Evolutionary conservation across 768 basidiomycete species (phyloP).

Genomic region (Rhizopogon vesiculosus): DNA sequence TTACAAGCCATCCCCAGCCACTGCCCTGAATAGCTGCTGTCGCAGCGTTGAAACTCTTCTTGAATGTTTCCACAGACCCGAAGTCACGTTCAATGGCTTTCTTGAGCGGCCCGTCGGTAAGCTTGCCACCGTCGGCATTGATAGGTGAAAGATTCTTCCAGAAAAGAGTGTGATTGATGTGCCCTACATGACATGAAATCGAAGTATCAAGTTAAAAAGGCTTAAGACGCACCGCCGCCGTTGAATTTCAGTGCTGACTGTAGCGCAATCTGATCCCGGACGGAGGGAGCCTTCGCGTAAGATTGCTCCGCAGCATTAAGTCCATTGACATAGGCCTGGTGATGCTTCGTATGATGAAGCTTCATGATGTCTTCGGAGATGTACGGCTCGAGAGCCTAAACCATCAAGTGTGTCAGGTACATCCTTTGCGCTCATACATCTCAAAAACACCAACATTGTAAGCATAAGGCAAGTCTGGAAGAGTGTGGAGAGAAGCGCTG

Average conservation of each 20-base stretch:
- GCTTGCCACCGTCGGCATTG: conserved; percentile 55
- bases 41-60: conserved; percentile 79
- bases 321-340: conserved; percentile 91
- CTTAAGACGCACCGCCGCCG: conserved; percentile 66
- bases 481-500: conserved; percentile 55
- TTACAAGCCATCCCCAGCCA: conserved; percentile 97
- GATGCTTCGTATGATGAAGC: conserved; percentile 89
- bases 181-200: conserved; percentile 42
- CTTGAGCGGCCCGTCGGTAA: conserved; percentile 66
- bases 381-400: conserved; percentile 83
- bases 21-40: conserved; percentile 94
- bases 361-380: conserved; percentile 93
- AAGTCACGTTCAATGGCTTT: conserved; percentile 76
- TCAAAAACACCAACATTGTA: conserved; percentile 55
- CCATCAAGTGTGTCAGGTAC: conserved; percentile 1
- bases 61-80: conserved; percentile 82
- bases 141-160: conserved; percentile 95
- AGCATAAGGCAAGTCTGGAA: conserved; percentile 75
- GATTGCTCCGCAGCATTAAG: conserved; percentile 89
- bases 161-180: conserved; percentile 95
- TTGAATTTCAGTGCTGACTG: conserved; percentile 96
- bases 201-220: not conserved
- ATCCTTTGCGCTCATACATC: not conserved
- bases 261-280: conserved; percentile 74
- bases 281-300: conserved; percentile 60